phyloP scores from a whole-genome alignment of 2,329 filamentous ascomycete genomes.

The Periconia digitata region DNA sequence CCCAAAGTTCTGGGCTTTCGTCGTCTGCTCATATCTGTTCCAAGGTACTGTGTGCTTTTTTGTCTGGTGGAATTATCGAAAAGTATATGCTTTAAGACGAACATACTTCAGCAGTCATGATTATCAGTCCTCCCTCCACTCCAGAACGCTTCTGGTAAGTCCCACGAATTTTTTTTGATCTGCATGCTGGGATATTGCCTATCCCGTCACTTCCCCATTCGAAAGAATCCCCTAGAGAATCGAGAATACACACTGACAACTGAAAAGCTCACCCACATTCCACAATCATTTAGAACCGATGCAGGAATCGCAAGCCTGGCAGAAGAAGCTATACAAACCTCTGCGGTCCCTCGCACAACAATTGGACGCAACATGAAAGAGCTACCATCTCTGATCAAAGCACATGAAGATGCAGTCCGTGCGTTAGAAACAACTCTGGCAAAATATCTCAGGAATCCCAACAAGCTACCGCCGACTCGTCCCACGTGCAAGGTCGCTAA shows the following conservation, averaged over 20 bases:
- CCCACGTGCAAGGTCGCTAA: constrained; percentile 79
- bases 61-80: constrained; percentile 86
- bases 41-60: constrained; percentile 74
- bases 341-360: constrained; percentile 73
- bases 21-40: constrained; percentile 63
- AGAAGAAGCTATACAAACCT: constrained; percentile 74
- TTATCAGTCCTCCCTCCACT: constrained; percentile 84
- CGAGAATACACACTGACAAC: constrained; percentile 2
- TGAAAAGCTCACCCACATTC: constrained; percentile 75
- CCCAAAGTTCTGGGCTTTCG: constrained; percentile 59
- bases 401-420: constrained; percentile 78
- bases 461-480: constrained; percentile 72
- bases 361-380: constrained; percentile 91
- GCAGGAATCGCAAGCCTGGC: constrained; percentile 87
- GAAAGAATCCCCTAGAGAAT: too few species aligned
- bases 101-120: constrained; percentile 82
- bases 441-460: constrained; percentile 79
- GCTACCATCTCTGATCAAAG: constrained; percentile 77
- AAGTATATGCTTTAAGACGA: constrained; percentile 68
- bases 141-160: constrained; percentile 59
- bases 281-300: constrained; percentile 71
- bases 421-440: constrained; percentile 80
- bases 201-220: too few species aligned
- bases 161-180: too few species aligned
- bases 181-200: too few species aligned